Conservation (phyloP, 371 early-diverging fungal species). For the Syncephalis fuscata region DNA sequence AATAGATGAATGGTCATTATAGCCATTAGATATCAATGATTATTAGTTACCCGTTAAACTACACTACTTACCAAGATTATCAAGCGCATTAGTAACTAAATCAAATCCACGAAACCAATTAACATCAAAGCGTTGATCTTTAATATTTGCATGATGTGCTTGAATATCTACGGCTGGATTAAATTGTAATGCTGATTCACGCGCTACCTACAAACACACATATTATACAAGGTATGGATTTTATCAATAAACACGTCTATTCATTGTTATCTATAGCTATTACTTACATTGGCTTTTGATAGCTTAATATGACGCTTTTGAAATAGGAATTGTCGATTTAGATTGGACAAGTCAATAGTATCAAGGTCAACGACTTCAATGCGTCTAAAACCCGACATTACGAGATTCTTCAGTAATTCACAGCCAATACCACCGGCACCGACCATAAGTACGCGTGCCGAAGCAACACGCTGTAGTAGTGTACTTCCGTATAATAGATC, state of each 20-base stretch:
- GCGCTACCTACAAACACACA: slow-evolving; percentile 38
- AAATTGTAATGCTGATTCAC: slow-evolving; percentile 61
- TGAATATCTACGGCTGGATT: slow-evolving; percentile 60
- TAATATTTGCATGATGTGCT: slow-evolving; percentile 74
- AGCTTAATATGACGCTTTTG: slow-evolving; percentile 82
- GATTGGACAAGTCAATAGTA: slow-evolving; percentile 95
- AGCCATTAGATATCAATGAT: neutral
- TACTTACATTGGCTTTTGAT: slow-evolving; percentile 68
- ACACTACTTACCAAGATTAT: slow-evolving; percentile 69
- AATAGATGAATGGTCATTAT: slow-evolving; percentile 1
- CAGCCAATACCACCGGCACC: slow-evolving; percentile 99
- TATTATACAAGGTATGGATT: neutral
- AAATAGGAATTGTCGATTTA: slow-evolving; percentile 98
- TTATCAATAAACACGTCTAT: too few relatives aligned
- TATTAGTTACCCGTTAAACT: too few relatives aligned
- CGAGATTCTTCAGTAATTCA: slow-evolving; percentile 92
- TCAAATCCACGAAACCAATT: slow-evolving; percentile 86
- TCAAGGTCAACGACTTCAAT: slow-evolving; percentile 93
- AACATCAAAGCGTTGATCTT: slow-evolving; percentile 59
- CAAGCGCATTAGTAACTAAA: slow-evolving; percentile 95
- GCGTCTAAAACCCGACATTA: slow-evolving; percentile 68
- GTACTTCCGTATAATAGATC: neutral
- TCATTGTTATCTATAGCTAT: too few relatives aligned
- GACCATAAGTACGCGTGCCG: slow-evolving; percentile 43
- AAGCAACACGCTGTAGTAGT: neutral